Evolutionary conservation across 2,329 filamentous ascomycete species (phyloP), one percentile per base, ranked within the genome.

Genomic region (Nectriaceae sp.): DNA sequence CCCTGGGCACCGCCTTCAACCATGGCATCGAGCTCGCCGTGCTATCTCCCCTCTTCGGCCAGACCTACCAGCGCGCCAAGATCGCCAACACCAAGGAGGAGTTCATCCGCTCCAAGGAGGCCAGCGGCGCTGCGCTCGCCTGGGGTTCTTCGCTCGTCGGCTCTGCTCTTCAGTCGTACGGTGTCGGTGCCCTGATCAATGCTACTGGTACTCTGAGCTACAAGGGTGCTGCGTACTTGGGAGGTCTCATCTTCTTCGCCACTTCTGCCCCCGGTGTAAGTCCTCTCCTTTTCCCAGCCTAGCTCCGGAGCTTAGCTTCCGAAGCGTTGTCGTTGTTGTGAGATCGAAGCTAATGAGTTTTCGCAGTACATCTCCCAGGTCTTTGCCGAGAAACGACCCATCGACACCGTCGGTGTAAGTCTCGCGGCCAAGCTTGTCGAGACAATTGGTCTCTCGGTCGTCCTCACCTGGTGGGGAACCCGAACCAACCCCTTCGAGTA

Each of bases 381-480:
- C 70, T 79, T 96, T 70, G 86, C 88, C 40, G 93, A 97, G 83
- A 96, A 93, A 82, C 88, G 92, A 52, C 89, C 93, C 44, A 74
- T 94, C 50, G 93, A 97, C 74, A 93, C 89, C 54, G 84, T 97
- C 60, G 90, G 90, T 61, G 87, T 97, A 59, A 89, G 88, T 67
- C 83, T 88, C 54, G 75, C 94, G 42, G 87, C 89, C 66, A 92
- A 94, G 75, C 76, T 94, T 62, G 83, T 96, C 62, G 94, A 97
- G 83, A 97, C 94, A 3, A 83, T 97, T 51, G 94, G 93, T 56
- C 83, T 97, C 50, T 91, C 88, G 55, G 70, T 96, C 65, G 90
- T 97, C 83, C 80, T 97, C 64, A 96, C 90, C 69, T 97, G 90
- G 88, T 97, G 93, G 93, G 93, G 93, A 66, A 97, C 93, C 66